Evolutionary conservation across 2,329 filamentous ascomycete genomes (phyloP), one percentile per base, ranked within the genome.

Genomic region (Fusarium sp.): DNA sequence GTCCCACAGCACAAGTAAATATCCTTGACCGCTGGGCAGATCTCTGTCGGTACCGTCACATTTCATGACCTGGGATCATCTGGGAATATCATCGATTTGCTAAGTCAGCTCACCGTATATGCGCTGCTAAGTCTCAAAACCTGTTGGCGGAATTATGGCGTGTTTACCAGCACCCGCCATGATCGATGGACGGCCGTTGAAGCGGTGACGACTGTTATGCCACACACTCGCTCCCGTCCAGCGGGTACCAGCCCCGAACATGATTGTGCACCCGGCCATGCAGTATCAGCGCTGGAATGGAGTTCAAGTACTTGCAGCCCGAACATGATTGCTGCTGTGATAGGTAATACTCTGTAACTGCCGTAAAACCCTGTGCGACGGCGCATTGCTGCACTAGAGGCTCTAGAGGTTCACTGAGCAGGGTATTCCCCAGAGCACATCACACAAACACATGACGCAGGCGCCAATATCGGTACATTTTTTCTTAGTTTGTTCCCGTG

Each of bases 401-500:
- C 68, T 59, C 59, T 61, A 58, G 56, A 59, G 8, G 68, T 57
- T 58, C 65, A 69, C 68, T 68, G 58, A 74, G 56, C 50, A 50
- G 14, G 35, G 35, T 59, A 31, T 56, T 33, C 73, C 27, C 36
- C 58, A 52, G 70, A 65, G 50, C 29, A 52, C 68, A 59, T 64
- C 65, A 52, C 68, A 64, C 68, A 42, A 33, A 52, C 65, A 65
- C 29, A 35, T 20, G 38, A 35, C 45, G 40, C 25, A 59, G 36
- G 50, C 40, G 31, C 40, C 18, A 29, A 72, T 71, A 74, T 74
- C 71, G 68, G 71, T 71, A 61, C 40, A 74, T 72, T 74, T 74
- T 70, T 54, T 54, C 27, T 31, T 54, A 54, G 47, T 31, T 54
- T 54, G 47, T 54, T 54, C 47, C 47, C 56, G 29, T 57, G 25